Percentiles rank a stretch among this genome's conserved stretches.
These are phyloP conservation scores for Saccharomyces hybrid DNA, from an alignment of 1,139 yeast genomes.

Conservation along the genomic window DNA sequence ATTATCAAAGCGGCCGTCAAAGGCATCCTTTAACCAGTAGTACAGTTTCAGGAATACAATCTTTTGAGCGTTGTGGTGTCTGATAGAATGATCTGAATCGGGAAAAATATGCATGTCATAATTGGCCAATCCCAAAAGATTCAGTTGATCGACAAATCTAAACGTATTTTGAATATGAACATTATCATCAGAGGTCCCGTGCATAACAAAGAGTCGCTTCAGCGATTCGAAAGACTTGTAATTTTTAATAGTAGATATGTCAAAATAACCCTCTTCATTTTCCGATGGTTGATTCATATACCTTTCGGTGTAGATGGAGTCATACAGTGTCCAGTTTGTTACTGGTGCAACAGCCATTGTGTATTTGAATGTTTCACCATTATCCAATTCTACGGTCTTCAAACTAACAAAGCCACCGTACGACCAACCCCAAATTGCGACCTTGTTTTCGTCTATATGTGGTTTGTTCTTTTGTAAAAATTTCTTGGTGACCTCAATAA, in stretches of 20 bases:
- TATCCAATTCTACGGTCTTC: constrained; percentile 66
- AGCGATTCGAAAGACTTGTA: constrained; percentile 42
- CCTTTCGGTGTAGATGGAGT: constrained; percentile 82
- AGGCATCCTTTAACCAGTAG: constrained; percentile 67
- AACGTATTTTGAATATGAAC: constrained; percentile 88
- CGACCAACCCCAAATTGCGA: constrained; percentile 97
- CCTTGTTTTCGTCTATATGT: constrained; percentile 51
- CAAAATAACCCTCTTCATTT: constrained; percentile 43
- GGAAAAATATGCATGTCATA: constrained; percentile 89
- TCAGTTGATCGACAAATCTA: constrained; percentile 63
- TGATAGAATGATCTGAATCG: constrained; percentile 82
- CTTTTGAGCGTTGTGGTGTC: constrained; percentile 67
- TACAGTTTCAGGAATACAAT: constrained; percentile 70
- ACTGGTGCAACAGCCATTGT: constrained; percentile 91
- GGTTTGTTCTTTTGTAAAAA: constrained; percentile 47
- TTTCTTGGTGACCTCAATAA: constrained; percentile 54
- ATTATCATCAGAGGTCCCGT: constrained; percentile 96
- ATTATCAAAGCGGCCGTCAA: constrained; percentile 36
- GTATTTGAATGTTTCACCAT: constrained; percentile 58
- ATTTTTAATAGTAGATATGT: constrained; percentile 42
- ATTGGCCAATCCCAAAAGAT: constrained; percentile 57
- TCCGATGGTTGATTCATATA: constrained; percentile 66
- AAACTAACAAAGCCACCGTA: constrained; percentile 79
- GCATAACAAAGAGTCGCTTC: constrained; percentile 71
- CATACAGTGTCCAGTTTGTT: constrained; percentile 73